A percentile compares a stretch with the other conserved stretches of the same genome.
phyloP scores from a whole-genome alignment of 768 basidiomycete species.

The Auricularia heimuer region DNA sequence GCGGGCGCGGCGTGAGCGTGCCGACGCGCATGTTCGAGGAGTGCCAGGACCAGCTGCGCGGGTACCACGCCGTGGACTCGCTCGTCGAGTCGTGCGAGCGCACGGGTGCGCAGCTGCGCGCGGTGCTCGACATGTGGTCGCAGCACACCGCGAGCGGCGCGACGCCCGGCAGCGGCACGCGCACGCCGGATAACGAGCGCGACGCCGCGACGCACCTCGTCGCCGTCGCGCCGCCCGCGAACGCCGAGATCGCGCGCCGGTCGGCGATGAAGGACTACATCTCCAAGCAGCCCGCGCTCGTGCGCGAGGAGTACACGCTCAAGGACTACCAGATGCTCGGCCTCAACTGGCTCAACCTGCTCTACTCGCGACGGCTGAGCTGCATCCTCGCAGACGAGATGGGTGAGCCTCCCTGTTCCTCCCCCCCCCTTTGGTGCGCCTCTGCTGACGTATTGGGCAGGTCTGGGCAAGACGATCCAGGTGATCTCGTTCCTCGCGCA shows the following conservation, averaged over 20 bases:
- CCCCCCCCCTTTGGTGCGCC: conserved; percentile 8
- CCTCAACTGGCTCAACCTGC: conserved; percentile 91
- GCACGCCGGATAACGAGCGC: conserved; percentile 28
- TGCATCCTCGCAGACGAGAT: conserved; percentile 99
- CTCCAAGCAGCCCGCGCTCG: conserved; percentile 56
- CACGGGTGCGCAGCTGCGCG: conserved; percentile 65
- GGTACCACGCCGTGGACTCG: conserved; percentile 80
- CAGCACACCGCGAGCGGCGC: conserved; percentile 17
- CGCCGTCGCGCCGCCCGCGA: conserved; percentile 28
- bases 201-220: conserved; percentile 12
- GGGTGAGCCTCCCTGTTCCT: conserved; percentile 47
- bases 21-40: conserved; percentile 88
- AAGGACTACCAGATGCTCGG: conserved; percentile 97
- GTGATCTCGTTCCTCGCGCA: conserved; percentile 95
- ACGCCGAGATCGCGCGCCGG: conserved; percentile 19
- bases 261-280: conserved; percentile 55
- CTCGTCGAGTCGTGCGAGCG: conserved; percentile 83
- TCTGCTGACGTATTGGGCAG: conserved; percentile 28
- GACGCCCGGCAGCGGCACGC: conserved; percentile 32
- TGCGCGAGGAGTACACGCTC: conserved; percentile 59
- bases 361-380: conserved; percentile 71
- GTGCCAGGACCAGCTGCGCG: conserved; percentile 71
- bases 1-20: conserved; percentile 26
- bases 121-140: conserved; percentile 74
- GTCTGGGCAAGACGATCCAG: conserved; percentile 97